Percentiles rank a stretch among this genome's conserved stretches.
phyloP scores from a whole-genome alignment of 306 rosid species.

The Quercus aquifolioides region DNA sequence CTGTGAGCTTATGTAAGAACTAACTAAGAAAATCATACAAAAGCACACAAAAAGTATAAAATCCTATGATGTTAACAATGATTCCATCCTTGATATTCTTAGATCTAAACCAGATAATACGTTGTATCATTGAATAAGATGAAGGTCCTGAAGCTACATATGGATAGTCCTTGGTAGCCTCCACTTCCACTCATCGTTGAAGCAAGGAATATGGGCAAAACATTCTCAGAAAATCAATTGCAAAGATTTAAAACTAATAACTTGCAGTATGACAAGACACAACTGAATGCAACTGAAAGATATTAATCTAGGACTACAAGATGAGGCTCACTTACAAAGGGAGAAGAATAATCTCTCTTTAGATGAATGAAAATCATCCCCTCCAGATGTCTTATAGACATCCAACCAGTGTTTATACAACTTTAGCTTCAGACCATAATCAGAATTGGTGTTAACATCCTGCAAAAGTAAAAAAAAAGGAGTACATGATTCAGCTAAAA shows the following conservation, averaged over 20 bases:
- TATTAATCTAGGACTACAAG: conserved; percentile 12
- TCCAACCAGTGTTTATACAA: conserved; percentile 82
- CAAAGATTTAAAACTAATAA: neutral
- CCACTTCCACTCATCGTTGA: neutral
- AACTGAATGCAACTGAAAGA: neutral
- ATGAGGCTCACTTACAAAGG: conserved; percentile 59
- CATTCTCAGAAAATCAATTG: neutral
- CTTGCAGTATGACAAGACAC: conserved; percentile 5
- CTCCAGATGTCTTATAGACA: conserved; percentile 61
- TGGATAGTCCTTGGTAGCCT: neutral
- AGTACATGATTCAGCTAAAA: neutral
- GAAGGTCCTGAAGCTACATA: neutral
- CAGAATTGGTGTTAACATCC: conserved; percentile 45
- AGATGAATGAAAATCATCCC: conserved; percentile 58
- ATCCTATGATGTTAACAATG: too few relatives aligned
- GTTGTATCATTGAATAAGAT: too few relatives aligned
- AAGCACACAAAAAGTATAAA: too few relatives aligned
- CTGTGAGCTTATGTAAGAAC: too few relatives aligned
- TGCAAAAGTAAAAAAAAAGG: conserved; percentile 15
- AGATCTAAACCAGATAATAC: too few relatives aligned
- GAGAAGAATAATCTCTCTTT: conserved; percentile 62
- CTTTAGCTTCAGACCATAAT: conserved; percentile 47
- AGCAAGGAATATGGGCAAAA: conserved; percentile 3
- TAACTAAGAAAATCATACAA: too few relatives aligned
- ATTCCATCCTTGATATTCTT: too few relatives aligned